These are phyloP conservation scores for Russula sp. DNA, from an alignment of 768 basidiomycete genomes.

Conservation along the genomic window DNA sequence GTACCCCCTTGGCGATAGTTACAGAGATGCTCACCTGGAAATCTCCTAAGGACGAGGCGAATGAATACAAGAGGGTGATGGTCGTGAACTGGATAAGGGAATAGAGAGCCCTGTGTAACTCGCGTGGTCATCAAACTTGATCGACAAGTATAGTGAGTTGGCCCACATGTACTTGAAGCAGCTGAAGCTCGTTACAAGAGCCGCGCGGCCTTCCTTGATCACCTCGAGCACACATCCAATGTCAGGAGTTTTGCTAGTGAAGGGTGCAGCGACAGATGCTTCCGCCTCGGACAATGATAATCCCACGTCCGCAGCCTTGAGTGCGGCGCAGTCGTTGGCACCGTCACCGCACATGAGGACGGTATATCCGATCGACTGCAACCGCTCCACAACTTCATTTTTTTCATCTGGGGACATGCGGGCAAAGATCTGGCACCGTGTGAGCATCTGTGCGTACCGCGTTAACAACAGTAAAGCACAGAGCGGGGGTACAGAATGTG, in stretches of 20 bases:
- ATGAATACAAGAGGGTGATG: conserved; percentile 90
- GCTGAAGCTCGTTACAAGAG: conserved; percentile 95
- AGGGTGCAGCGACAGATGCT: conserved; percentile 96
- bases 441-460: conserved; percentile 67
- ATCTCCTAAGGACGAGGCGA: conserved; percentile 93
- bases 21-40: conserved; percentile 63
- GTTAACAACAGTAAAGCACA: background rate
- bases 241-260: conserved; percentile 89
- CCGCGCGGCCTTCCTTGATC: conserved; percentile 93
- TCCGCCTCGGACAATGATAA: conserved; percentile 96
- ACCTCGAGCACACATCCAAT: conserved; percentile 95
- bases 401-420: conserved; percentile 99
- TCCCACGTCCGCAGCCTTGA: conserved; percentile 98
- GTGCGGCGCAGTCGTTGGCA: conserved; percentile 96
- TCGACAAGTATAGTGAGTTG: conserved; percentile 2
- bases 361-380: conserved; percentile 90
- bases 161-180: conserved; percentile 99
- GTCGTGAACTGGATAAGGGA: conserved; percentile 99
- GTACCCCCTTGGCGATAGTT: background rate
- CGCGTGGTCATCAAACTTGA: background rate
- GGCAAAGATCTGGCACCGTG: conserved; percentile 93
- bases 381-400: conserved; percentile 92
- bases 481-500: background rate
- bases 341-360: conserved; percentile 99
- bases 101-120: conserved; percentile 76